These are phyloP conservation scores for Phytophthora podocarpi DNA, from an alignment of 352 stramenopile species.

Conservation along the genomic window DNA sequence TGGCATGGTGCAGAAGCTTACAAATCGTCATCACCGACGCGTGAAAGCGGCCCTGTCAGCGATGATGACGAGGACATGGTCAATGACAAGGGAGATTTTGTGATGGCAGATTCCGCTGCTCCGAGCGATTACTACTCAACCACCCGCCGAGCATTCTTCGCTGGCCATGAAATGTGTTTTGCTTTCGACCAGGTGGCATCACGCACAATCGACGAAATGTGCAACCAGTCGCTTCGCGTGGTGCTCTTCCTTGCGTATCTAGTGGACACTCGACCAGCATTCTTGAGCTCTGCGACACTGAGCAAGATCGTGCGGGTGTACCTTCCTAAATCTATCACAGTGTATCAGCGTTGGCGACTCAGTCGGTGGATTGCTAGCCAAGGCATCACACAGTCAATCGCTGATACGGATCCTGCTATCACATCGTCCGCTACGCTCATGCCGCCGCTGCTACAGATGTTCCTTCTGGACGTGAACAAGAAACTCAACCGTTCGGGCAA, in stretches of 20 bases:
- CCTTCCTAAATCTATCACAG: slow-evolving; percentile 62
- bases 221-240: slow-evolving; percentile 58
- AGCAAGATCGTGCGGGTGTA: slow-evolving; percentile 49
- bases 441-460: slow-evolving; percentile 66
- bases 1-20: slow-evolving; percentile 25
- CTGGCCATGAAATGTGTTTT: slow-evolving; percentile 59
- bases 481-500: slow-evolving; percentile 49
- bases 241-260: slow-evolving; percentile 74
- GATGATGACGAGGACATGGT: slow-evolving; percentile 48
- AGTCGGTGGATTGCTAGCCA: slow-evolving; percentile 65
- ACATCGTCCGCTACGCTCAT: slow-evolving; percentile 56
- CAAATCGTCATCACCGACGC: slow-evolving; percentile 31
- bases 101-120: slow-evolving; percentile 20
- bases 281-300: slow-evolving; percentile 50
- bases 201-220: slow-evolving; percentile 70
- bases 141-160: slow-evolving; percentile 40
- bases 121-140: slow-evolving; percentile 44
- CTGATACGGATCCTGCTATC: slow-evolving; percentile 46
- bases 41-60: slow-evolving; percentile 14
- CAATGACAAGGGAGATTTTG: slow-evolving; percentile 15
- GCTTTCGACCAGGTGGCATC: slow-evolving; percentile 65
- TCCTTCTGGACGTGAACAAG: slow-evolving; percentile 61
- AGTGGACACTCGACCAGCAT: slow-evolving; percentile 58
- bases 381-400: slow-evolving; percentile 51
- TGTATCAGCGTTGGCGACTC: slow-evolving; percentile 79